These are phyloP conservation scores for Tripterygium wilfordii DNA, from an alignment of 177 flowering plant genomes.

Conservation along the genomic window DNA sequence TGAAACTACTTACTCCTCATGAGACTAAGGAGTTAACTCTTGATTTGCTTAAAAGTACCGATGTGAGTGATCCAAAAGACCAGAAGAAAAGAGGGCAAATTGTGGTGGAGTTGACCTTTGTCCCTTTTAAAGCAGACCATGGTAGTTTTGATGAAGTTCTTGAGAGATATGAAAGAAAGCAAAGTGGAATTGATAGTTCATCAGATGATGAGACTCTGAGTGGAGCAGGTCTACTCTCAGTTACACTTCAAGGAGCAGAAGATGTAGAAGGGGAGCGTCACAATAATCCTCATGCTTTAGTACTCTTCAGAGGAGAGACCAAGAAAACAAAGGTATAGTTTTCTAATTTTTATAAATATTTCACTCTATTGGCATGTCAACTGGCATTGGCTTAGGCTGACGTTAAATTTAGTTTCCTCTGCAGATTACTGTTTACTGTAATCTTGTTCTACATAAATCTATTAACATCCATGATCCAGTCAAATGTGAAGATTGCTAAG, in stretches of 20 bases:
- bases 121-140: slow-evolving; percentile 47
- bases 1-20: slow-evolving; percentile 49
- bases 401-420: no score
- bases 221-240: slow-evolving; percentile 57
- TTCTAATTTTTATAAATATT: background rate
- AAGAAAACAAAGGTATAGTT: slow-evolving; percentile 63
- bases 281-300: slow-evolving; percentile 57
- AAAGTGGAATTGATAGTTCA: slow-evolving; percentile 16
- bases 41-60: slow-evolving; percentile 58
- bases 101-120: slow-evolving; percentile 42
- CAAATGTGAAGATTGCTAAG: no score
- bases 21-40: slow-evolving; percentile 54
- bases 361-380: no score
- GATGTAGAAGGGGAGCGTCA: slow-evolving; percentile 24
- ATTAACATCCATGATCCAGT: no score
- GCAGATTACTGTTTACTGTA: no score
- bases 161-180: slow-evolving; percentile 9
- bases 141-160: background rate
- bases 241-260: slow-evolving; percentile 45
- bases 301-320: slow-evolving; percentile 61
- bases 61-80: slow-evolving; percentile 40
- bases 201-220: slow-evolving; percentile 1
- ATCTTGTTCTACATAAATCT: no score
- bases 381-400: no score
- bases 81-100: slow-evolving; percentile 61